Evolutionary conservation across 2,329 filamentous ascomycete species (phyloP), one percentile per base, ranked within the genome.

Genomic region (Fusarium newnesense): DNA sequence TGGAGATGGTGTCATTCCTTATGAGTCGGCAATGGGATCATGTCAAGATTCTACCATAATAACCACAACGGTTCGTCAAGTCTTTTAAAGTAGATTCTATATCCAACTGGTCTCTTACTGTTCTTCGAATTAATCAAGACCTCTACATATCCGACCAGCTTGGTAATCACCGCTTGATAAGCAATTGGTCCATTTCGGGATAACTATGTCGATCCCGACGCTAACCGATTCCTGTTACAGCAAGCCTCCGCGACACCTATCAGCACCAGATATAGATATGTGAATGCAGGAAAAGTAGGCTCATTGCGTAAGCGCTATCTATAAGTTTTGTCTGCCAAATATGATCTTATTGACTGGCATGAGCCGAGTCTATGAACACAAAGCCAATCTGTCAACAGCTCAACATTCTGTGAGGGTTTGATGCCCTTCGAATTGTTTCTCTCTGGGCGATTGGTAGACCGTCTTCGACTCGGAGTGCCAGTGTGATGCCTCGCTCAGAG

Each of bases 401-500:
- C 10, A 28, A 7, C 7, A 7, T 4, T 18, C 28, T 37, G 7
- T 2, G 5, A 5, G 9, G 13, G 7, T 12, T n/a, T 2, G 7
- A 11, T 0, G 3, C 5, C 18, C 32, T 4, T 4, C 15, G 7
- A 1, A 16, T 12, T 1, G 50, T 5, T 2, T 21, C 18, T 2
- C 5, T 26, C 5, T 19, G 21, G 2, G 6, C 2, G 1, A 1
- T 18, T 0, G 13, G 19, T 1, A n/a, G 7, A 0, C 24, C 9
- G 0, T 28, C 24, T n/a, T 53, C 50, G 0, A 53, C 2, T 1
- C 19, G 13, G 1, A 53, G 4, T 9, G 24, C 24, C 3, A 53
- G 7, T 7, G 19, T 39, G 1, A 53, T 39, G 5, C 34, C 24
- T 2, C 4, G 3, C 1, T 53, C 50, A 4, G 50, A 39, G 0